Percentiles rank a stretch among this genome's conserved stretches.
Evolutionary conservation across 2,329 filamentous ascomycete species (phyloP).

Genomic region (Colletotrichum sp.): DNA sequence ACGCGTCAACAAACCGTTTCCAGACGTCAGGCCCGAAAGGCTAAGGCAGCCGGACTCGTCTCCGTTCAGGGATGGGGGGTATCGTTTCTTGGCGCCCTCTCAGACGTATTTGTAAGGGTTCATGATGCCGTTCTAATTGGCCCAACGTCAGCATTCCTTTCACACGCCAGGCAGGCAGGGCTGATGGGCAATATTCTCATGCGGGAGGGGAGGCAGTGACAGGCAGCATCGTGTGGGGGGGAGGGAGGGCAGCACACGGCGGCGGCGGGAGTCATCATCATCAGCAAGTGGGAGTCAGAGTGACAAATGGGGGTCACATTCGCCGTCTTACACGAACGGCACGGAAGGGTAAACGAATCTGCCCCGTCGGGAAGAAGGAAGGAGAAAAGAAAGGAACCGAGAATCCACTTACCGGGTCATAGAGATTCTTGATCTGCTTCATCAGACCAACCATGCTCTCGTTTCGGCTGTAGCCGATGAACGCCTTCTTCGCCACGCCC

Average conservation of each 20-base stretch:
- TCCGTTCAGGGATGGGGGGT: background rate
- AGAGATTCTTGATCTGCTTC: constrained; percentile 93
- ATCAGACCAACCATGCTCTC: constrained; percentile 88
- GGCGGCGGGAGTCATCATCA: background rate
- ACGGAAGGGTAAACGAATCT: background rate
- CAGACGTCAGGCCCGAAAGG: background rate
- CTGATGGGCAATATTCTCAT: background rate
- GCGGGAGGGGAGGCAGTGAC: background rate
- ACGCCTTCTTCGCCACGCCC: constrained; percentile 94
- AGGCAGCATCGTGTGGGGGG: background rate
- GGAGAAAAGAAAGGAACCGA: background rate
- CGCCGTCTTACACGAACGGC: background rate
- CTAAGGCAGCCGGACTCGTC: background rate
- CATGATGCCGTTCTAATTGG: constrained; percentile 88
- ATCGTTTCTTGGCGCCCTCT: constrained; percentile 18
- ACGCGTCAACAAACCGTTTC: background rate
- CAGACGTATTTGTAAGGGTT: constrained; percentile 98
- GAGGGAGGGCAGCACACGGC: background rate
- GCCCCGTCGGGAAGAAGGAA: background rate
- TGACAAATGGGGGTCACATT: background rate
- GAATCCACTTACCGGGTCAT: constrained; percentile 81
- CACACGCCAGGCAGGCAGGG: constrained; percentile 12
- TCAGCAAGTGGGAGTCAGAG: background rate
- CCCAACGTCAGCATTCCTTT: constrained; percentile 18
- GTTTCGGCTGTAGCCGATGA: constrained; percentile 89